Conservation (phyloP, 1,284 basidiomycete species). For the Athelia sp. region DNA sequence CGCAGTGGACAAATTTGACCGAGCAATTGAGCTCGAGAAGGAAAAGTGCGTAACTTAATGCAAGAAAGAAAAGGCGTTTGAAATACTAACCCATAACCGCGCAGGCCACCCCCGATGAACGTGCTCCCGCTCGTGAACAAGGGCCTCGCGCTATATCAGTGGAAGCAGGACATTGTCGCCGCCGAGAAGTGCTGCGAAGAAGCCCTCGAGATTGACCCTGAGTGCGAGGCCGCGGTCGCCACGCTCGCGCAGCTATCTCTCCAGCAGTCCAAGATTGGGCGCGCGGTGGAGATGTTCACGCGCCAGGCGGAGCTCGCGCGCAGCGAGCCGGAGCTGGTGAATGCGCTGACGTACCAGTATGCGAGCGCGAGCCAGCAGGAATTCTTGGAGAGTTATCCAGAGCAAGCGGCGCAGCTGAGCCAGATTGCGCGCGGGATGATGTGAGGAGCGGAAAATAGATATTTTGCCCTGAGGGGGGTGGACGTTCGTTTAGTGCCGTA, state of each 20-base stretch:
- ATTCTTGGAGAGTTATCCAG: slow-evolving; percentile 80
- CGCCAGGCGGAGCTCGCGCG: slow-evolving; percentile 83
- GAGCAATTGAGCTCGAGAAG: slow-evolving; percentile 87
- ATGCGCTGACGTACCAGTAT: slow-evolving; percentile 85
- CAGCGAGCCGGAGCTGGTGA: slow-evolving; percentile 87
- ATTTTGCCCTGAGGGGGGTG: too few relatives aligned
- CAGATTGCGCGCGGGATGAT: slow-evolving; percentile 44
- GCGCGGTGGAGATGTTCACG: slow-evolving; percentile 87
- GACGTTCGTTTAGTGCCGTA: background rate
- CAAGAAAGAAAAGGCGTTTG: too few relatives aligned
- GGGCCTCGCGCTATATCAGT: slow-evolving; percentile 93
- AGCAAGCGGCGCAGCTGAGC: slow-evolving; percentile 64
- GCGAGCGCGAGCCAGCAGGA: slow-evolving; percentile 56
- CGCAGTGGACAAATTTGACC: slow-evolving; percentile 93
- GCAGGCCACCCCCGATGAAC: slow-evolving; percentile 60
- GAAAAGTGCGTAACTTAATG: slow-evolving; percentile 58
- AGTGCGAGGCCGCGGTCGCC: slow-evolving; percentile 95
- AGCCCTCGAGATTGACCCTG: slow-evolving; percentile 84
- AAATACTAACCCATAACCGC: too few relatives aligned
- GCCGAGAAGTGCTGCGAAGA: slow-evolving; percentile 87
- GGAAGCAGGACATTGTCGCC: slow-evolving; percentile 84
- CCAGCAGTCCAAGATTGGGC: slow-evolving; percentile 88
- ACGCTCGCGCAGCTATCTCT: slow-evolving; percentile 92
- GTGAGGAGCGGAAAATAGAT: slow-evolving; percentile 15
- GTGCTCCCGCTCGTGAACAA: slow-evolving; percentile 98